Evolutionary conservation across 2,329 filamentous ascomycete genomes (phyloP).

Genomic region (Neocucurbitaria cava): DNA sequence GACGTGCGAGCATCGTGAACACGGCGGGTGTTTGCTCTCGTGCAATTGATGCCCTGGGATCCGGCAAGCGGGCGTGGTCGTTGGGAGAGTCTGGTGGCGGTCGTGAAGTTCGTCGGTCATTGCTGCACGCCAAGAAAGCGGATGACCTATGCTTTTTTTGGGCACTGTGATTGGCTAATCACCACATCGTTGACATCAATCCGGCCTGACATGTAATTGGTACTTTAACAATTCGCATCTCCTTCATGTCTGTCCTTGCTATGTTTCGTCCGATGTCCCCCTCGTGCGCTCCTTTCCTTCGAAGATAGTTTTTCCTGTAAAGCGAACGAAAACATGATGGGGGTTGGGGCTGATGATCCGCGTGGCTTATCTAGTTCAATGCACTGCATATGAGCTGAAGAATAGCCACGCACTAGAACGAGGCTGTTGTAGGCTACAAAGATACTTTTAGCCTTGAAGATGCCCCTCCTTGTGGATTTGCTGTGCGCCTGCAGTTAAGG

Average conservation of each 20-base stretch:
- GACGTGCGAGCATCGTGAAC: conserved; percentile 51
- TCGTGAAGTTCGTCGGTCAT: conserved; percentile 30
- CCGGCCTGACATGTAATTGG: conserved; percentile 8
- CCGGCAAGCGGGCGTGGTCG: conserved; percentile 36
- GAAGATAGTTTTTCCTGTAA: too few species aligned
- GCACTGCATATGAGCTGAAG: too few species aligned
- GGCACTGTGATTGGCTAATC: conserved; percentile 26
- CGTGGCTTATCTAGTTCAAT: too few species aligned
- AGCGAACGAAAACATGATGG: too few species aligned
- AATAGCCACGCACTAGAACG: too few species aligned
- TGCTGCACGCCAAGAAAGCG: conserved; percentile 8
- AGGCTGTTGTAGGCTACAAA: too few species aligned
- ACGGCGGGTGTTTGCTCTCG: conserved; percentile 29
- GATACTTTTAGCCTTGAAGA: too few species aligned
- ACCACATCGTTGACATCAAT: conserved; percentile 32
- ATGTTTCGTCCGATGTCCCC: not conserved
- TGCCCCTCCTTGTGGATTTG: too few species aligned
- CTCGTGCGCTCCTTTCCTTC: too few species aligned
- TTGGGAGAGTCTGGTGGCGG: conserved; percentile 39
- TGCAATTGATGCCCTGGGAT: conserved; percentile 49
- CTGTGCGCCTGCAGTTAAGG: too few species aligned
- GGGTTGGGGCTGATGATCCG: too few species aligned
- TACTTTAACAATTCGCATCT: too few species aligned
- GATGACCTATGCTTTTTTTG: conserved; percentile 26
- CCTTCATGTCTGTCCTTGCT: not conserved